Evolutionary conservation across 106 monocot genomes (phyloP), one percentile per base, ranked within the genome.

Genomic region (Ottelia alismoides): DNA sequence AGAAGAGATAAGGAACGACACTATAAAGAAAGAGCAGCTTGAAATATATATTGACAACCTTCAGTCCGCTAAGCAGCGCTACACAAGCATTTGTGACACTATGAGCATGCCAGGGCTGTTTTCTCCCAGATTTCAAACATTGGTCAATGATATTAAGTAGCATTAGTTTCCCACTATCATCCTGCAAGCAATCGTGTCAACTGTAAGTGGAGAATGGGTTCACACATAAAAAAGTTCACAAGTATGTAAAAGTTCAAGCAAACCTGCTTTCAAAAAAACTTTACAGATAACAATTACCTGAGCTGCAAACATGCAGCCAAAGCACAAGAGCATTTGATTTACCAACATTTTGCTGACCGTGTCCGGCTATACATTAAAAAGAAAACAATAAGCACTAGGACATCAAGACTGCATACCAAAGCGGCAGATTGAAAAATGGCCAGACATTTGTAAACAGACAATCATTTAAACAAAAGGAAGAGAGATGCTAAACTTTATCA

Each of bases 21-120:
- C 16, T 7, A 43, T 20, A 55, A 19, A 52, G 20, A 11, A 3
- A n/a, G 3, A 25, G 22, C 11, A 0, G 11, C 9, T 27, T n/a
- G n/a, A n/a, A 40, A 19, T n/a, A 24, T 1, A 17, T 25, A 22
- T n/a, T n/a, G n/a, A n/a, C n/a, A 48, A 88, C 94, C 96, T 96
- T 96, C 43, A 96, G 32, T 22, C 88, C 88, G 70, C 78, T 59
- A 55, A 96, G 70, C 18, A 96, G 56, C 2, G 64, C 96, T 30
- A 96, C 85, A 71, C 88, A 96, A 28, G 85, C 74, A 96, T 96
- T 96, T 4, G 84, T 89, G 25, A 89, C 47, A 65, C 67, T 74
- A 11, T 69, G 11, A 24, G 62, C 60, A 76, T 72, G 78, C 76
- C 85, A 89, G 30, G 74, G 43, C 20, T 81, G 82, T 66, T 72